phyloP scores from a whole-genome alignment of 768 basidiomycete genomes.

The Ephemerocybe angulata region DNA sequence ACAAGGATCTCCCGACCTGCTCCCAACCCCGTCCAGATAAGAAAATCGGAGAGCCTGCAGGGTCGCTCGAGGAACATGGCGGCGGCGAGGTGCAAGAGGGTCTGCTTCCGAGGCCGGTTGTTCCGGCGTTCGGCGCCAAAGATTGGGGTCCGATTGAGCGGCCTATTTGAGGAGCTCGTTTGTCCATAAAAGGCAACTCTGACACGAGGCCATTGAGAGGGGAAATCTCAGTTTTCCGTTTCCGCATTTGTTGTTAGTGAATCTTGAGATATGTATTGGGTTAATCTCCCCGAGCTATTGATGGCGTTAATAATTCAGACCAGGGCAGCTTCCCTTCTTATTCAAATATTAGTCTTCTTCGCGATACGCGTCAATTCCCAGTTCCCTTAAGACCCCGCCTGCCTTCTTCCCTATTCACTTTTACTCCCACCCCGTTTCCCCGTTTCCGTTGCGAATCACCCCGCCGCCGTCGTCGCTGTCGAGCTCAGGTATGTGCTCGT shows the following conservation, averaged over 20 bases:
- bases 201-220: slow-evolving; percentile 5
- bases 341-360: slow-evolving; percentile 11
- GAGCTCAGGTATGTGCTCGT: slow-evolving; percentile 5
- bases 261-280: slow-evolving; percentile 8
- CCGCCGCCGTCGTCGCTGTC: slow-evolving; percentile 11
- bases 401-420: slow-evolving; percentile 8
- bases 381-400: slow-evolving; percentile 10
- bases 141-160: neutral
- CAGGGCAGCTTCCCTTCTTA: slow-evolving; percentile 9
- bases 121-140: slow-evolving; percentile 3
- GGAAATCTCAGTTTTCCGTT: slow-evolving; percentile 8
- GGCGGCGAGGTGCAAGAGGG: neutral
- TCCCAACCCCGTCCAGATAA: too few species aligned
- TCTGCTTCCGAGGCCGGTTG: slow-evolving; percentile 5
- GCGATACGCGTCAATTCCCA: slow-evolving; percentile 11
- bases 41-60: neutral
- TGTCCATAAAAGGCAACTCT: slow-evolving; percentile 10
- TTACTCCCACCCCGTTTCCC: slow-evolving; percentile 4
- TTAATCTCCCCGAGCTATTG: slow-evolving; percentile 8
- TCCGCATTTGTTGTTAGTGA: slow-evolving; percentile 3
- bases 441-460: neutral
- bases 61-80: neutral
- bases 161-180: slow-evolving; percentile 7
- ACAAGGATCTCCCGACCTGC: too few species aligned
- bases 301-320: slow-evolving; percentile 10